phyloP scores from a whole-genome alignment of 2,329 filamentous ascomycete species.

The Ceratocystis cacaofunesta region DNA sequence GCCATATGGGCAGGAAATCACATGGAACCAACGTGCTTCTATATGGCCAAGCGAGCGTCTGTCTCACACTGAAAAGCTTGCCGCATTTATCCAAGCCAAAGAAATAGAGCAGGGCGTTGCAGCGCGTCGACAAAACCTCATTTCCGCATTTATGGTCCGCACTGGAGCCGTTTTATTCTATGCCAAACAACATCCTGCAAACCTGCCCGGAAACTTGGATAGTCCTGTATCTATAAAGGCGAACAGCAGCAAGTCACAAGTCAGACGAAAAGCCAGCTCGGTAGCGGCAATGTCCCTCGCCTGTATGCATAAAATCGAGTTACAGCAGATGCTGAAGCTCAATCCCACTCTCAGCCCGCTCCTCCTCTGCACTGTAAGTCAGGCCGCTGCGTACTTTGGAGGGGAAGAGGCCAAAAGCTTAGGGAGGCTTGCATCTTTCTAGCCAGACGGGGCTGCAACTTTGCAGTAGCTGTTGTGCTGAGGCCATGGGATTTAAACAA shows the following conservation, averaged over 20 bases:
- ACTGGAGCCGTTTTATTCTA: background rate
- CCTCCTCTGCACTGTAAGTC: background rate
- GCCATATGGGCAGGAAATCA: background rate
- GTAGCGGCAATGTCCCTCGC: constrained; percentile 4
- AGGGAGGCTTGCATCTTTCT: too few species aligned
- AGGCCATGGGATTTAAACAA: background rate
- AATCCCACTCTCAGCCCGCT: background rate
- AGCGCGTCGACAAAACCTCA: background rate
- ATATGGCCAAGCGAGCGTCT: background rate
- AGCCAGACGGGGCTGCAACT: background rate
- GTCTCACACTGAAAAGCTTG: background rate
- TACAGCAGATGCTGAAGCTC: constrained; percentile 1
- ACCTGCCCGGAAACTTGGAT: background rate
- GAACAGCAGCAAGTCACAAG: constrained; percentile 3
- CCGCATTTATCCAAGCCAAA: background rate
- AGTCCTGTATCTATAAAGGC: background rate
- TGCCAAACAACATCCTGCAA: background rate
- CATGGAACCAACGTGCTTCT: background rate
- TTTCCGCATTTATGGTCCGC: background rate
- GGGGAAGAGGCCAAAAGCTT: too few species aligned
- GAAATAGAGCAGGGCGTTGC: background rate
- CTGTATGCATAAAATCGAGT: constrained; percentile 7
- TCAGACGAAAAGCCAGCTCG: background rate
- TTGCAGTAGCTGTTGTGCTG: background rate
- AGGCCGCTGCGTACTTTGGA: too few species aligned